Evolutionary conservation across 768 basidiomycete genomes (phyloP).

Genomic region (Tremella mesenterica): DNA sequence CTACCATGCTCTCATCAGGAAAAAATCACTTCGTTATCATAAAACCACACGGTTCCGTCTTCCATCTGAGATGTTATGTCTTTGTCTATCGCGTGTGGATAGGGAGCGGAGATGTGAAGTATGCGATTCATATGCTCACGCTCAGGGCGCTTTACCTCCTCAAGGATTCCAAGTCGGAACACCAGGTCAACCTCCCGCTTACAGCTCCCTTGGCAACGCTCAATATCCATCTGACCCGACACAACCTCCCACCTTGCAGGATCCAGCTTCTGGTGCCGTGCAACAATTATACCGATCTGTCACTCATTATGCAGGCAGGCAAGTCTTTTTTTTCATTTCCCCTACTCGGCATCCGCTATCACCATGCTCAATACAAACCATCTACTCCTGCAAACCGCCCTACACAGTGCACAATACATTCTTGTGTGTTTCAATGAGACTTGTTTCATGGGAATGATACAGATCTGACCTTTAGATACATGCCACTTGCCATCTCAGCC

Average conservation of each 20-base stretch:
- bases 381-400: too few species aligned
- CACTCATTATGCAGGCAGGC: constrained; percentile 34
- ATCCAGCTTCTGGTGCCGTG: constrained; percentile 39
- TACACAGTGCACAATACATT: too few species aligned
- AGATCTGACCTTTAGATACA: constrained; percentile 10
- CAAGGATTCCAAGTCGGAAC: not conserved
- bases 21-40: too few species aligned
- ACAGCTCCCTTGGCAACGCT: constrained; percentile 6
- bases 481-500: constrained; percentile 30
- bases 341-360: too few species aligned
- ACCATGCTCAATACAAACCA: too few species aligned
- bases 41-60: not conserved
- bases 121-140: not conserved
- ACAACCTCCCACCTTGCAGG: constrained; percentile 40
- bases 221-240: constrained; percentile 14
- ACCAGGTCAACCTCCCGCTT: too few species aligned
- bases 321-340: constrained; percentile 9
- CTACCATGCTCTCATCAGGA: too few species aligned
- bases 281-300: constrained; percentile 33
- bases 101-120: too few species aligned
- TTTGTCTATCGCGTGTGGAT: too few species aligned
- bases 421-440: too few species aligned
- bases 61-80: not conserved
- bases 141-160: not conserved
- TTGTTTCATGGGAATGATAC: too few species aligned